Percentiles rank a stretch among this genome's conserved stretches.
phyloP scores from a whole-genome alignment of 257 asterid species.

The Echium plantagineum region DNA sequence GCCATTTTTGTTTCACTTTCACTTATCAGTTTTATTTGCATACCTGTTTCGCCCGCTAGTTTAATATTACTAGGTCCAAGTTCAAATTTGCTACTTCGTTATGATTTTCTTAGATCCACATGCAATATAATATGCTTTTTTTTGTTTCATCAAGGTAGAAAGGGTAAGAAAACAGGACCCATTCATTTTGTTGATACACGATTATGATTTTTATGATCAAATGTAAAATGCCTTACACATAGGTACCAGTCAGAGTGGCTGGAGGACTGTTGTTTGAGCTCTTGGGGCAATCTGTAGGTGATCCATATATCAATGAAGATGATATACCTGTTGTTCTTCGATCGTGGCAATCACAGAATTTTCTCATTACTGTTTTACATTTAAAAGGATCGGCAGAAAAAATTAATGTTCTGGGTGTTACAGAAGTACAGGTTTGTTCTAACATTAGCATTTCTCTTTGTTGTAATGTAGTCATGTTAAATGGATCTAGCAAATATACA shows the following conservation, averaged over 20 bases:
- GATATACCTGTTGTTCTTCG: slow-evolving; percentile 88
- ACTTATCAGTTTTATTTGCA: too few relatives aligned
- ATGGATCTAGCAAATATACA: neutral
- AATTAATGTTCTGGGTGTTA: slow-evolving; percentile 71
- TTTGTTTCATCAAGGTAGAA: neutral
- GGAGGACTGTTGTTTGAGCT: slow-evolving; percentile 94
- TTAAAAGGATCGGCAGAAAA: slow-evolving; percentile 66
- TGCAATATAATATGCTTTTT: too few relatives aligned
- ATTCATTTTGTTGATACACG: slow-evolving; percentile 2
- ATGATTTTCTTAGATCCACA: too few relatives aligned
- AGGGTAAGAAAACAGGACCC: neutral
- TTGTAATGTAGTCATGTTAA: neutral
- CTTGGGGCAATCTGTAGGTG: slow-evolving; percentile 91
- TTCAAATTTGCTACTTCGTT: too few relatives aligned
- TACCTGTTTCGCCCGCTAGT: too few relatives aligned
- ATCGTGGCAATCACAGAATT: slow-evolving; percentile 92
- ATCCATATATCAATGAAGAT: slow-evolving; percentile 77
- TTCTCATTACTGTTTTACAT: slow-evolving; percentile 62
- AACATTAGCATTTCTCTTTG: slow-evolving; percentile 5
- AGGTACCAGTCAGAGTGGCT: slow-evolving; percentile 97
- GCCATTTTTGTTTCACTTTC: too few relatives aligned
- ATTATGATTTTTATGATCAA: slow-evolving; percentile 3
- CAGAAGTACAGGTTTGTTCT: slow-evolving; percentile 84
- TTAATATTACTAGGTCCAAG: too few relatives aligned
- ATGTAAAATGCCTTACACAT: slow-evolving; percentile 9